Percentiles rank a stretch among this genome's conserved stretches.
These are phyloP conservation scores for Neoboletus subvelutipes DNA, from an alignment of 768 basidiomycete species.

Conservation along the genomic window DNA sequence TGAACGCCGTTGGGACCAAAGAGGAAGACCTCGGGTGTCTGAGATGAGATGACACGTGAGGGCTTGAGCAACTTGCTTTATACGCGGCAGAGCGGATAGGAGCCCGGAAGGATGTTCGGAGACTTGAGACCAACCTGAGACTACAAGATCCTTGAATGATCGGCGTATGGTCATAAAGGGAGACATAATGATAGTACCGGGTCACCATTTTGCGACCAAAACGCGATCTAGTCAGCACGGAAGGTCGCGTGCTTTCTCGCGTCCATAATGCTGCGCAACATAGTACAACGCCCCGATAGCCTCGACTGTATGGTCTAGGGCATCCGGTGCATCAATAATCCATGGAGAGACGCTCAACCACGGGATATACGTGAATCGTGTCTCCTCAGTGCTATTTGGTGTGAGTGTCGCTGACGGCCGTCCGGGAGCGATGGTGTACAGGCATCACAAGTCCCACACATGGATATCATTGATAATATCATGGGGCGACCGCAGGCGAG, in stretches of 20 bases:
- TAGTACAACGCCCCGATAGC: slow-evolving; percentile 44
- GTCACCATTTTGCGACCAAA: background rate
- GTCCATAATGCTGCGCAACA: background rate
- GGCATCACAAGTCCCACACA: slow-evolving; percentile 39
- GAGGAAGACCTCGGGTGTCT: background rate
- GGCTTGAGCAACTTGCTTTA: no score
- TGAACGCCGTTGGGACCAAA: background rate
- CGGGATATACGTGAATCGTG: slow-evolving; percentile 43
- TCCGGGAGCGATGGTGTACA: slow-evolving; percentile 40
- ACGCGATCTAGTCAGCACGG: no score
- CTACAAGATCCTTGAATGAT: background rate
- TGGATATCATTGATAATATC: no score
- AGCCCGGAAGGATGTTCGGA: background rate
- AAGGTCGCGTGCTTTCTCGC: slow-evolving; percentile 38
- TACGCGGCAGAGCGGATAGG: no score
- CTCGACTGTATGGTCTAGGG: slow-evolving; percentile 41
- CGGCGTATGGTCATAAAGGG: background rate
- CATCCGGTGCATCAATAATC: slow-evolving; percentile 42
- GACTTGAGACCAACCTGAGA: background rate
- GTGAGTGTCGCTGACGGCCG: background rate
- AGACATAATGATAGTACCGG: no score
- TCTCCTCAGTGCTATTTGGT: slow-evolving; percentile 34
- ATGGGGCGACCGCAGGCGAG: slow-evolving; percentile 53
- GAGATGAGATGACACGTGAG: no score
- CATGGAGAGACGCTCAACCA: slow-evolving; percentile 20